phyloP scores from a whole-genome alignment of 345 rosid species.

The Barbarea vulgaris region DNA sequence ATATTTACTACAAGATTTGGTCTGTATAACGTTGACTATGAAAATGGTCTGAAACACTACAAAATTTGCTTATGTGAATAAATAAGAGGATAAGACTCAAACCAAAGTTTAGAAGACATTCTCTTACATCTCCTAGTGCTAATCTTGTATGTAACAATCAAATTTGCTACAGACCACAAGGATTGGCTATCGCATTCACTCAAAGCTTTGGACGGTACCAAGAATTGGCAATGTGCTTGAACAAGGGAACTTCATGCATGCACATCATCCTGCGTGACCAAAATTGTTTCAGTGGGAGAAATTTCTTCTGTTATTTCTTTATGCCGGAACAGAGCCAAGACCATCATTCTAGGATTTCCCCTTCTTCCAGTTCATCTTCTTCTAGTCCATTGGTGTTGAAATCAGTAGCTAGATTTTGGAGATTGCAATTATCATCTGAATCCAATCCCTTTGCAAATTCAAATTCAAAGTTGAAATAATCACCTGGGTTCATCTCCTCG shows the following conservation, averaged over 20 bases:
- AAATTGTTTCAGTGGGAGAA: neutral
- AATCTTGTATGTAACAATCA: neutral
- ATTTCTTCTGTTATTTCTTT: slow-evolving; percentile 7
- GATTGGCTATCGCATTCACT: slow-evolving; percentile 7
- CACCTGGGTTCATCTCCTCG: slow-evolving; percentile 65
- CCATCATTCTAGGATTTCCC: slow-evolving; percentile 64
- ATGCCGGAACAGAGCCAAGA: neutral
- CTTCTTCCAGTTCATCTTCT: slow-evolving; percentile 92
- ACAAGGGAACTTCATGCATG: slow-evolving; percentile 9
- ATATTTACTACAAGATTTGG: neutral
- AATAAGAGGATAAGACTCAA: neutral
- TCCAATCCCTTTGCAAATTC: slow-evolving; percentile 47
- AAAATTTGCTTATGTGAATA: neutral
- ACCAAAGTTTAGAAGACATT: neutral
- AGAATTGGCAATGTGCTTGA: slow-evolving; percentile 6
- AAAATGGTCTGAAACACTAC: neutral
- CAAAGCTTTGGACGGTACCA: neutral
- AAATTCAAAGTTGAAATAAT: slow-evolving; percentile 68
- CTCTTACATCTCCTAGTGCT: neutral
- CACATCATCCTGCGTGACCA: neutral
- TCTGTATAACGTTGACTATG: slow-evolving; percentile 10
- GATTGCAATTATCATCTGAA: slow-evolving; percentile 37
- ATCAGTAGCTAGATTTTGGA: slow-evolving; percentile 28
- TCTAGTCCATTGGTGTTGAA: slow-evolving; percentile 57
- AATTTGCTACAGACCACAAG: neutral